A percentile compares a stretch with the other conserved stretches of the same genome.
phyloP scores from a whole-genome alignment of 148 eudicot species.

The Arctostaphylos glauca region DNA sequence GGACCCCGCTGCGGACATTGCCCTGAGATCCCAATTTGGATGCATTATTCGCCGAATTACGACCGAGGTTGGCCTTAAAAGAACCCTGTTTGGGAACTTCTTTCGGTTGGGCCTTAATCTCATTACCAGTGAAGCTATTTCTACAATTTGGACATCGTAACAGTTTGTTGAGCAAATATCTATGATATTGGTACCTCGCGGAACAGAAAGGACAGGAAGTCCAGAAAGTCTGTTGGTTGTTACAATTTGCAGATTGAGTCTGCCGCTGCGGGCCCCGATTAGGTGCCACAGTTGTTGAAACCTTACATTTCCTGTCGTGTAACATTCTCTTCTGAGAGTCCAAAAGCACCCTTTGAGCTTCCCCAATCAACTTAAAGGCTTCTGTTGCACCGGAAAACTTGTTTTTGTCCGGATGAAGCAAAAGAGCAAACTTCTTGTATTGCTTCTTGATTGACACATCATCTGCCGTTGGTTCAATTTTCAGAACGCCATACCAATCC shows the following conservation, averaged over 20 bases:
- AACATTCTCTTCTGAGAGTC: constrained; percentile 43
- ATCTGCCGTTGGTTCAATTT: constrained; percentile 57
- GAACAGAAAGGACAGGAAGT: constrained; percentile 61
- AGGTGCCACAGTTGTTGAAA: constrained; percentile 21
- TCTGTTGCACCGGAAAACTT: constrained; percentile 70
- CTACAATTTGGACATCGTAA: constrained; percentile 47
- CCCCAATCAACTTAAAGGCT: constrained; percentile 77
- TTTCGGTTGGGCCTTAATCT: constrained; percentile 28
- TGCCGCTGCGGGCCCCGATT: constrained; percentile 25
- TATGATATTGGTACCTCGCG: constrained; percentile 44
- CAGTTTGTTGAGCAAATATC: constrained; percentile 28
- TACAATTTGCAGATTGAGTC: constrained; percentile 27
- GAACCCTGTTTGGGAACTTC: constrained; percentile 15
- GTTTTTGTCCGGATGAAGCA: constrained; percentile 90
- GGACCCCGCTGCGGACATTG: background rate
- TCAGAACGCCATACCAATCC: constrained; percentile 79
- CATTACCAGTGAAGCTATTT: constrained; percentile 40
- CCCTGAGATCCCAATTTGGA: constrained; percentile 4
- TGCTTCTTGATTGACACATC: constrained; percentile 64
- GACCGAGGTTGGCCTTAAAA: background rate
- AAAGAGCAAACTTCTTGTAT: constrained; percentile 66
- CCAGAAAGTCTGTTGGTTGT: constrained; percentile 50
- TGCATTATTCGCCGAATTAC: background rate
- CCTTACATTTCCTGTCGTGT: constrained; percentile 40
- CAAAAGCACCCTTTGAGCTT: constrained; percentile 67